Evolutionary conservation across 2,329 filamentous ascomycete genomes (phyloP), one percentile per base, ranked within the genome.

Genomic region (Cladobotryum protrusum): DNA sequence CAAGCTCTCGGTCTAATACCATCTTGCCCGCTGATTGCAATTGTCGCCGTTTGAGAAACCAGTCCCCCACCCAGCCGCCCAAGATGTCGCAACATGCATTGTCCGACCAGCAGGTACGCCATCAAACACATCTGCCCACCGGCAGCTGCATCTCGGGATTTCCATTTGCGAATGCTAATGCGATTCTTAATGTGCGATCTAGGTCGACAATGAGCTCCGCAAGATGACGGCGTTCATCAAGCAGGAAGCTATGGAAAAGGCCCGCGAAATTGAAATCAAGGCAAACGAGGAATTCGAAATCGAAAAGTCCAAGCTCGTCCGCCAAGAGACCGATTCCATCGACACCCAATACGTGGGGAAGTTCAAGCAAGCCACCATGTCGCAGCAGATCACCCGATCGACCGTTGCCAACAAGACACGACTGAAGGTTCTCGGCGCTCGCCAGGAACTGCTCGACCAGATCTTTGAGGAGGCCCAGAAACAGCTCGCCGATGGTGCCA

Each of bases 161-260:
- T 17, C n/a, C 24, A n/a, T 15, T 35, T 15, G 34, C 35, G 34
- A 12, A 14, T 50, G 12, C 39, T 29, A 49, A 42, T 36, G 19
- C 42, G 36, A 37, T 45, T 18, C 8, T 11, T n/a, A 24, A n/a
- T 2, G 12, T 11, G 11, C 8, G 29, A 18, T 41, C 24, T 69
- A 97, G 90, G 93, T 99, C 80, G 85, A 88, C 74, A 85, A 89
- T 74, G 93, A 99, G 83, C 88, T 99, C 74, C 91, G 89, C 80
- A 99, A 99, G 83, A 99, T 99, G 93, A 97, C 93, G 53, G 92
- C 91, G 68, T 99, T 99, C 82, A 99, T 99, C 83, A 89, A 90
- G 72, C 93, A 97, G 76, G 93, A 99, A 77, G 93, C 93, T 52
- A 82, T 87, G 65, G 93, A 99, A 70, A 99, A 99, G 75, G 90